These are phyloP conservation scores for Apostasia shenzhenica DNA, from an alignment of 106 monocot species.

Conservation along the genomic window DNA sequence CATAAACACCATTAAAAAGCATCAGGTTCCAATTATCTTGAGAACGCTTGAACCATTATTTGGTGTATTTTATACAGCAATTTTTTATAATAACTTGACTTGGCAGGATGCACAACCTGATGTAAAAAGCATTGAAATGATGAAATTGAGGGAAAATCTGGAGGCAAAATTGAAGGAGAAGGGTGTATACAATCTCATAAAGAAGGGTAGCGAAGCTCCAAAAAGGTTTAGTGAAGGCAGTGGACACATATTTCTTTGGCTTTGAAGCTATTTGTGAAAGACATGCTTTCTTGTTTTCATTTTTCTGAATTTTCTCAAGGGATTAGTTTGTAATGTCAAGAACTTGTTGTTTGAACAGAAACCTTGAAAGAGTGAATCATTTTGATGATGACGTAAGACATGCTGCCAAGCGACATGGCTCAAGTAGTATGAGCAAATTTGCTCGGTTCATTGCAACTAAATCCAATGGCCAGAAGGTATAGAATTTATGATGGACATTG, in stretches of 20 bases:
- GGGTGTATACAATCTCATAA: constrained; percentile 35
- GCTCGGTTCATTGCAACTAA: constrained; percentile 25
- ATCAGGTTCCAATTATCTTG: constrained; percentile 18
- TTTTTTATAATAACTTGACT: not conserved
- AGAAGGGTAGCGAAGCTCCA: constrained; percentile 13
- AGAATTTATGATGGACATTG: not conserved
- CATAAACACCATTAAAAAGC: constrained; percentile 16
- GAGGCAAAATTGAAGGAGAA: constrained; percentile 84
- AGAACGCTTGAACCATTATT: not conserved
- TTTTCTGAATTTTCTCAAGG: not conserved
- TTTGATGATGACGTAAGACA: constrained; percentile 65
- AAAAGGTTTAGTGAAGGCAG: constrained; percentile 11
- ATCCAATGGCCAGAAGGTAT: constrained; percentile 52
- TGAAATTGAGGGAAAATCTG: constrained; percentile 77
- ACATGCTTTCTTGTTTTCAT: not conserved
- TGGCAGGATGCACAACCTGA: constrained; percentile 32
- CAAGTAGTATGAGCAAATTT: constrained; percentile 15
- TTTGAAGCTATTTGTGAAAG: not conserved
- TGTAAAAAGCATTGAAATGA: constrained; percentile 65
- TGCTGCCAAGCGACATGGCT: constrained; percentile 2
- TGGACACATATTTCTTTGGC: constrained; percentile 26
- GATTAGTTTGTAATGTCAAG: constrained; percentile 1
- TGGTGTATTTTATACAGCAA: not conserved
- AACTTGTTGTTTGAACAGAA: constrained; percentile 26
- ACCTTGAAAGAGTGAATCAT: constrained; percentile 36